Evolutionary conservation across 495 filamentous ascomycete species (phyloP), one percentile per base, ranked within the genome.

Genomic region (Penicillium longicatenatum): DNA sequence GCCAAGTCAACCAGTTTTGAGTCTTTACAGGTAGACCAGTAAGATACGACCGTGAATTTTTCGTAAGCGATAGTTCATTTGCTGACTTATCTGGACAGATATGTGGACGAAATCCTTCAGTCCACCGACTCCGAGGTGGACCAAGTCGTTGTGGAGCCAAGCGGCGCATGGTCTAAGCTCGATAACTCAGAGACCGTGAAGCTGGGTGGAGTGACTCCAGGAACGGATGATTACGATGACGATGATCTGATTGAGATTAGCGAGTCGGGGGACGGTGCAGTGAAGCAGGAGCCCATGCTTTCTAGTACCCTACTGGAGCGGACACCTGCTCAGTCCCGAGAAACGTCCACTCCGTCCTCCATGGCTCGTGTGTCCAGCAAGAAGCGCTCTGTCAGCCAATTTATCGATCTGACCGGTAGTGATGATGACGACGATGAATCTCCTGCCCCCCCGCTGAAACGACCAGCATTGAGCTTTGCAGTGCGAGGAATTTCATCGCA

Each of bases 71-170:
- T 64, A 12, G 6, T 30, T 52, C 3, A 12, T 46, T 4, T 12
- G 16, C n/a, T 22, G 16, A 24, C 37, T 52, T 16, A 39, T 12
- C 22, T 35, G 37, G 44, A 20, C 64, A 93, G 90, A 66, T 98
- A 98, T 66, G 92, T 96, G 21, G 82, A 89, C 62, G 89, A 94
- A 46, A 97, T 98, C 52, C 79, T 98, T 6, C 73, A 80, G 26
- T 79, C 78, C 14, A 96, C 92, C 0, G 73, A 87, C 0, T 77
- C 79, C 20, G 82, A 82, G 2, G 79, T 87, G 4, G 90, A 95
- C 33, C 90, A 95, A 61, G 91, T 98, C 29, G 90, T 89, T 2
- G 90, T 98, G 52, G 91, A 98, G 61, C 92, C 94, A 2, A 79
- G 90, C 60, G 94, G 93, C 3, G 75, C 77, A 65, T 98, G 94